These are phyloP conservation scores for Malus asiatica DNA, from an alignment of 306 rosid genomes.

Conservation along the genomic window DNA sequence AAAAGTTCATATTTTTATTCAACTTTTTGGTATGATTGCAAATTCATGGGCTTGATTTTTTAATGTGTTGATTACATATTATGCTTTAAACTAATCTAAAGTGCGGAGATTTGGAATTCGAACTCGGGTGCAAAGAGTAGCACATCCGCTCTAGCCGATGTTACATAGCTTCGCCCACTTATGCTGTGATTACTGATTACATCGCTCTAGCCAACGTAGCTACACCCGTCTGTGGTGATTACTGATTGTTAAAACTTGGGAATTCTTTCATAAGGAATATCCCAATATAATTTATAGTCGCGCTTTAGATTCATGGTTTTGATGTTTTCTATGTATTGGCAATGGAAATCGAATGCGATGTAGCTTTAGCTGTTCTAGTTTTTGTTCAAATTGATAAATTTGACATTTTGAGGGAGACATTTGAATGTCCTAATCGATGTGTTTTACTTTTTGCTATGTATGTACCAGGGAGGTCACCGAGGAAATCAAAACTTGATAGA, in stretches of 20 bases:
- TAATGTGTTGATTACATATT: neutral
- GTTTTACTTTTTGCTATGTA: neutral
- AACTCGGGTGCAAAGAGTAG: neutral
- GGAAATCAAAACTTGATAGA: slow-evolving; percentile 55
- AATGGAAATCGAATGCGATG: neutral
- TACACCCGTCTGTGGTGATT: neutral
- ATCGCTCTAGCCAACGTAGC: neutral
- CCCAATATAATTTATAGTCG: neutral
- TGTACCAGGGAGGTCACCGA: slow-evolving; percentile 46
- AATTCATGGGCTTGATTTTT: neutral
- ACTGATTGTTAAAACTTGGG: neutral
- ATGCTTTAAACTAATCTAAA: neutral
- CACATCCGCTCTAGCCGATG: too few relatives aligned
- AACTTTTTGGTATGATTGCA: neutral
- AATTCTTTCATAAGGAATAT: neutral
- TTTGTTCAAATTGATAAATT: neutral
- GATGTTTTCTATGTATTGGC: neutral
- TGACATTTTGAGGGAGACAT: neutral
- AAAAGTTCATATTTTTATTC: neutral
- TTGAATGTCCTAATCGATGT: neutral
- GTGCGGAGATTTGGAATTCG: neutral
- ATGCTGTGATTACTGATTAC: too few relatives aligned
- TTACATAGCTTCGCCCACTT: too few relatives aligned
- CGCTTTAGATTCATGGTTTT: neutral
- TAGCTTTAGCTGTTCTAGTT: neutral